These are phyloP conservation scores for Gnetum montanum DNA, from an alignment of 75 land plant species.

Conservation along the genomic window DNA sequence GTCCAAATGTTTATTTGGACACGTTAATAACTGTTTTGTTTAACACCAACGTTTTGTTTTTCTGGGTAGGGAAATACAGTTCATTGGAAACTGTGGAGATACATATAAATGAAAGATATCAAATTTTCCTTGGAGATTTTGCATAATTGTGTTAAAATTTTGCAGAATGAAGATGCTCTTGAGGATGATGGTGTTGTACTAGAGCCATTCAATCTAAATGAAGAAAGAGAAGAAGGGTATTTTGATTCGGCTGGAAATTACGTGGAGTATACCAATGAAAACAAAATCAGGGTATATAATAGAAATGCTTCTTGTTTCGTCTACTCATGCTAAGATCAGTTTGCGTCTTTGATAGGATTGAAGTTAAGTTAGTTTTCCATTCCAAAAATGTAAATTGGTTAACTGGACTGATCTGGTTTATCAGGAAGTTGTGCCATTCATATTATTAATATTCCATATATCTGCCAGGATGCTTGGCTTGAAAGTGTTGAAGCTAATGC, in stretches of 20 bases:
- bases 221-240: constrained; percentile 93
- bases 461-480: constrained; percentile 90
- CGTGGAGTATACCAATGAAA: constrained; percentile 69
- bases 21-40: too few relatives aligned
- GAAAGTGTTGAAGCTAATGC: constrained; percentile 68
- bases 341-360: neutral
- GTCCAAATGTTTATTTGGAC: too few relatives aligned
- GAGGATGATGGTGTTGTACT: constrained; percentile 60
- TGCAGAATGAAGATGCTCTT: constrained; percentile 48
- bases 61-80: too few relatives aligned
- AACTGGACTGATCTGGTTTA: neutral
- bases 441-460: neutral
- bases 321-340: neutral
- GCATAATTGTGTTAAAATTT: neutral
- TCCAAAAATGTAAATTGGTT: neutral
- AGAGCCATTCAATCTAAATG: constrained; percentile 85
- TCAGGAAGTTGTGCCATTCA: neutral
- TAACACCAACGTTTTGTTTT: too few relatives aligned
- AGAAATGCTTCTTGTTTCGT: neutral
- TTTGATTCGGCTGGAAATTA: constrained; percentile 87
- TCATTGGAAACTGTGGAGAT: neutral
- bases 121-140: too few relatives aligned
- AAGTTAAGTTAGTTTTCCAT: neutral
- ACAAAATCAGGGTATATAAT: constrained; percentile 52
- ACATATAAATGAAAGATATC: too few relatives aligned